Conservation (phyloP, 1,284 basidiomycete genomes). For the Phellopilus nigrolimitatus region DNA sequence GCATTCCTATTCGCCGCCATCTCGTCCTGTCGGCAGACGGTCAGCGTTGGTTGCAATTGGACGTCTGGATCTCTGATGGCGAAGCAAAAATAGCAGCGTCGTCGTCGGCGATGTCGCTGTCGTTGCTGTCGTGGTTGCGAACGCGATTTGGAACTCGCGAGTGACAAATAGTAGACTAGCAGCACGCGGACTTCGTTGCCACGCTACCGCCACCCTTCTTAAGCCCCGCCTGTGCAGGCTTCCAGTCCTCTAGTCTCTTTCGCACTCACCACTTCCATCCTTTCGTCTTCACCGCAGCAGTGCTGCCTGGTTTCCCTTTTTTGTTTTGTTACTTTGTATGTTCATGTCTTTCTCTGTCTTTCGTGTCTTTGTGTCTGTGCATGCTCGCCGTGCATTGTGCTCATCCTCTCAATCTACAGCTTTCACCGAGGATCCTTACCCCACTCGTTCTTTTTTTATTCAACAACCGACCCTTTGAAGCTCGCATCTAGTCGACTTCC, state of each 20-base stretch:
- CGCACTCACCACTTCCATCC: conserved; percentile 23
- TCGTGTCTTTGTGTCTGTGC: neutral
- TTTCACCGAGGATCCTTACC: conserved; percentile 30
- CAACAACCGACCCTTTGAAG: conserved; percentile 31
- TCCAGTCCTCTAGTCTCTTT: conserved; percentile 21
- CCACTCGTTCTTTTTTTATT: conserved; percentile 35
- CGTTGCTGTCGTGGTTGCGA: no score
- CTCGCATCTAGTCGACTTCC: conserved; percentile 29
- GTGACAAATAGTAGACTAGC: no score
- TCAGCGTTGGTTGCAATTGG: no score
- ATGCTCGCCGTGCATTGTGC: neutral
- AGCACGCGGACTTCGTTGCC: no score
- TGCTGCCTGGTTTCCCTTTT: conserved; percentile 31
- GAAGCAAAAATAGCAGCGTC: no score
- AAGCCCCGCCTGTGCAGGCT: conserved; percentile 19
- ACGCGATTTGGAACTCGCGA: no score
- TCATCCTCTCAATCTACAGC: conserved; percentile 1
- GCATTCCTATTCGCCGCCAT: no score
- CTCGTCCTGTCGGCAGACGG: no score
- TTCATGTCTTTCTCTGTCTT: conserved; percentile 12
- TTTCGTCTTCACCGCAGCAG: conserved; percentile 32
- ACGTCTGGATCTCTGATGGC: no score
- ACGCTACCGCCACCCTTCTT: conserved; percentile 19
- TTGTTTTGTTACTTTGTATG: conserved; percentile 24
- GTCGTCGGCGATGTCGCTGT: no score